Evolutionary conservation across 306 rosid genomes (phyloP), one percentile per base, ranked within the genome.

Genomic region (Senna siamea): DNA sequence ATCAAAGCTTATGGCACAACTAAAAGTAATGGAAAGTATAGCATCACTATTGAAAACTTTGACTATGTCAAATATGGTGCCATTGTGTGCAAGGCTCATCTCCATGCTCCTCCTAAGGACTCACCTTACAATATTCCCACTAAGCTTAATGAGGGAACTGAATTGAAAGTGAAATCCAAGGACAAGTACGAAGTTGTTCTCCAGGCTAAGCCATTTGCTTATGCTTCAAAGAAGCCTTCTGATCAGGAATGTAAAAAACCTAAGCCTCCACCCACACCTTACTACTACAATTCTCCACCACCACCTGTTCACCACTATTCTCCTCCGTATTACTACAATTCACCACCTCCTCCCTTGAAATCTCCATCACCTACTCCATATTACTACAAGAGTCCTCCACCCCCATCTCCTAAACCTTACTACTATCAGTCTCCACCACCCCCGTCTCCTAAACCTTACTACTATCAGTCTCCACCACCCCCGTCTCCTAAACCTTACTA

Each of bases 101-200:
- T 93, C 50, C 72, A 91, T 66, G 90, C 92, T 0, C 82, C 98
- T 9, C 98, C 98, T 7, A 83, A 91, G 86, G 87, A 67, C 22
- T 93, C 98, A 0, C 85, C 85, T 0, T 93, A 85, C 81, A 85
- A 76, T 87, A 81, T 93, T n/a, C 90, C 98, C 1, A 91, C 96
- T 2, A 79, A 80, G 76, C 72, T 80, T 2, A 83, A 89, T 1
- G 82, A 76, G 73, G 98, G 97, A 48, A 76, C 97, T 5, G 60
- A 74, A 7, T 78, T 93, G 73, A 82, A 66, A 76, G 82, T 93
- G 30, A 89, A 93, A 66, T 93, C 98, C n/a, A 80, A 87, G 82
- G 76, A 85, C 58, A 48, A 88, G n/a, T 28, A 87, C 14, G 94
- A 87, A 79, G 92, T 91, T 63, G 98, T 93, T 56, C 87, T 93